Evolutionary conservation across 345 rosid species (phyloP).

Genomic region (Ricinus communis): DNA sequence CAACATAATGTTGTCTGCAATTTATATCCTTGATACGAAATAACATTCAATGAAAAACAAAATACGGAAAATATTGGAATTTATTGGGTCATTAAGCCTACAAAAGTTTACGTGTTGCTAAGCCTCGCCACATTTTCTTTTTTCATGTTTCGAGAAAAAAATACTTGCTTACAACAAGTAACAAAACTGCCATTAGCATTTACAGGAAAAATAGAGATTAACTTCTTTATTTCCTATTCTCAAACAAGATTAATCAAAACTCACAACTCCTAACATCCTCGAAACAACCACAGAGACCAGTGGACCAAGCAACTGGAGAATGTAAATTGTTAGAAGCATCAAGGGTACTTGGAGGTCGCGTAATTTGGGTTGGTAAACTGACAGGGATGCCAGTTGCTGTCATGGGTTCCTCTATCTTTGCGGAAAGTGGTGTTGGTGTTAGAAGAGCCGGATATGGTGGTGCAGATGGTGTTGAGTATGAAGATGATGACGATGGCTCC

Average conservation of each 20-base stretch:
- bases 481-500: not conserved
- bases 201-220: no score
- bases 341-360: not conserved
- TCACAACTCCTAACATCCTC: conserved; percentile 42
- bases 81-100: no score
- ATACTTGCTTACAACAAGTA: no score
- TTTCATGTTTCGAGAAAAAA: no score
- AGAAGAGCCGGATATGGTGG: conserved; percentile 25
- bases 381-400: conserved; percentile 4
- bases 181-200: no score
- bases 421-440: conserved; percentile 1
- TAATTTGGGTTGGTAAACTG: conserved; percentile 2
- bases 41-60: no score
- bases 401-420: not conserved
- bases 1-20: no score
- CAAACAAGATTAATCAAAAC: not conserved
- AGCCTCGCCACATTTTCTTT: no score
- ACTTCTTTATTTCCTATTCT: no score
- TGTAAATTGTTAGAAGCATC: not conserved
- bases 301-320: conserved; percentile 41
- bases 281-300: conserved; percentile 50
- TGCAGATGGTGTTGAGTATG: conserved; percentile 22
- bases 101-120: no score
- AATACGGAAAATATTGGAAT: not conserved
- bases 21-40: no score